Conservation (phyloP, 2,329 filamentous ascomycete genomes). For the Parastagonospora nodorum region DNA sequence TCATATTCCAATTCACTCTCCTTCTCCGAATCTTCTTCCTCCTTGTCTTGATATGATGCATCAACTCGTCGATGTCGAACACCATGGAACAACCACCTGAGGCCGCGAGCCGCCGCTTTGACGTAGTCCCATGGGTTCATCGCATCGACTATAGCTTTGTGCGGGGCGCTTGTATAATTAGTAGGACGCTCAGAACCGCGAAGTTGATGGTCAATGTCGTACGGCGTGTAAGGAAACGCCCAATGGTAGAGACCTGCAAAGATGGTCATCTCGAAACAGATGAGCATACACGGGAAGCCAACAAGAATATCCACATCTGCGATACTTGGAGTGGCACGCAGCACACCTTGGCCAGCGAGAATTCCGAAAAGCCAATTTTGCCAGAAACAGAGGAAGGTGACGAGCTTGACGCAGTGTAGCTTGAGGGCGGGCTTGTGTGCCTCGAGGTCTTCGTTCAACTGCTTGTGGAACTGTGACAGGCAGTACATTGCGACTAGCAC, state of each 20-base stretch:
- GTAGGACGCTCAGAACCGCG: slow-evolving; percentile 12
- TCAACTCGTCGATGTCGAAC: slow-evolving; percentile 61
- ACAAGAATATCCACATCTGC: slow-evolving; percentile 78
- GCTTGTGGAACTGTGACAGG: slow-evolving; percentile 83
- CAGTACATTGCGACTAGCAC: slow-evolving; percentile 89
- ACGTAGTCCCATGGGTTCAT: slow-evolving; percentile 83
- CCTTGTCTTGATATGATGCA: slow-evolving; percentile 40
- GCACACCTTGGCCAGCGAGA: slow-evolving; percentile 63
- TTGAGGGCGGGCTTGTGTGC: slow-evolving; percentile 78
- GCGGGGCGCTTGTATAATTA: slow-evolving; percentile 65
- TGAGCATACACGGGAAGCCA: slow-evolving; percentile 75
- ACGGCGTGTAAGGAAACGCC: slow-evolving; percentile 79
- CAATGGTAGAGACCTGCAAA: slow-evolving; percentile 80
- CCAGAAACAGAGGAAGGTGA: slow-evolving; percentile 93
- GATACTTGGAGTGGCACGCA: slow-evolving; percentile 66
- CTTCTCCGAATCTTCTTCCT: no score
- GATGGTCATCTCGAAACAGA: slow-evolving; percentile 84
- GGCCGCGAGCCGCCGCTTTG: slow-evolving; percentile 77
- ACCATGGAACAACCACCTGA: slow-evolving; percentile 81
- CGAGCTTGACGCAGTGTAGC: slow-evolving; percentile 83
- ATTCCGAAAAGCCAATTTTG: slow-evolving; percentile 67
- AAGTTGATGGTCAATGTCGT: slow-evolving; percentile 50
- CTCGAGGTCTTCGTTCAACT: slow-evolving; percentile 70
- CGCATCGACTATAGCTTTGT: slow-evolving; percentile 70
- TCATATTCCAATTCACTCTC: no score